These are phyloP conservation scores for Erythrophleum fordii DNA, from an alignment of 306 rosid genomes.

Conservation along the genomic window DNA sequence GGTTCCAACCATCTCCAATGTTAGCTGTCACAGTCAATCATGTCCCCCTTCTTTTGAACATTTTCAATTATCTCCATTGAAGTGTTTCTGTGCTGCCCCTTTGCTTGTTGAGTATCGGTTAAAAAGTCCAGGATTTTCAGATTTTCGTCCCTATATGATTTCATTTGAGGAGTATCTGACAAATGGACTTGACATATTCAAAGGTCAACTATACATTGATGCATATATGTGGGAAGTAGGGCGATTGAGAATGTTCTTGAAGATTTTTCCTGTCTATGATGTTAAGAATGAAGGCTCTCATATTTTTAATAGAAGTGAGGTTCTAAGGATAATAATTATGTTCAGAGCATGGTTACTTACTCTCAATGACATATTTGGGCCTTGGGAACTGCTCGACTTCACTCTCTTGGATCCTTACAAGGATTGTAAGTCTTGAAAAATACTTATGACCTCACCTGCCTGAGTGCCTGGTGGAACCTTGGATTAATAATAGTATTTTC, in stretches of 20 bases:
- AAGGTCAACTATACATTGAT: constrained; percentile 57
- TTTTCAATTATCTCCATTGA: constrained; percentile 12
- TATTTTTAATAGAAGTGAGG: constrained; percentile 57
- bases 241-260: constrained; percentile 67
- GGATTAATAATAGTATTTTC: not conserved
- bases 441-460: constrained; percentile 15
- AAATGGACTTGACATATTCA: constrained; percentile 45
- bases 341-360: constrained; percentile 65
- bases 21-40: constrained; percentile 43
- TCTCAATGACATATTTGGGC: constrained; percentile 71
- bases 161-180: constrained; percentile 57
- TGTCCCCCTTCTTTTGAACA: constrained; percentile 79
- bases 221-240: constrained; percentile 66
- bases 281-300: constrained; percentile 28
- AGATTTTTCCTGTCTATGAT: constrained; percentile 64
- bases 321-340: constrained; percentile 54
- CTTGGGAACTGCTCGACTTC: constrained; percentile 71
- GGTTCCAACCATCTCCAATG: constrained; percentile 32
- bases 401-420: constrained; percentile 54
- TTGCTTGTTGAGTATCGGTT: constrained; percentile 69
- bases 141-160: constrained; percentile 54
- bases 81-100: constrained; percentile 74
- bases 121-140: constrained; percentile 85
- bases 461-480: constrained; percentile 2
- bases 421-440: constrained; percentile 58